Evolutionary conservation across 495 filamentous ascomycete genomes (phyloP).

Genomic region (Penicillium goetzii): DNA sequence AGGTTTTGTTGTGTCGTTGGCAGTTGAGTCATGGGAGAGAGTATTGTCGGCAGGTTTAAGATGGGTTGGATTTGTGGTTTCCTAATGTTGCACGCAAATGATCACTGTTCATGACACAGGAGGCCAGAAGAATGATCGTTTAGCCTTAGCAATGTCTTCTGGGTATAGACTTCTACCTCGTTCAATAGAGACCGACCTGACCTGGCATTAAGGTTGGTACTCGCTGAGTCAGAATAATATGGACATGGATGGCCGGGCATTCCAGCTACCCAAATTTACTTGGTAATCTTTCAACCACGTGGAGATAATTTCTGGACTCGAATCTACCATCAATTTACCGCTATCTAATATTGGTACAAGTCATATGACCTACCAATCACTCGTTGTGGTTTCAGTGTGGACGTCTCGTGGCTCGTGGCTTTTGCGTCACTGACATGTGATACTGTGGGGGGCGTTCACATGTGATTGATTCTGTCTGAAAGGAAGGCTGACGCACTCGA

Average conservation of each 20-base stretch:
- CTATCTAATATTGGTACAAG: no score
- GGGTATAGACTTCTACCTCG: not conserved
- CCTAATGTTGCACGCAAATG: not conserved
- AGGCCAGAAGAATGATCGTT: not conserved
- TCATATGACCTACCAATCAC: no score
- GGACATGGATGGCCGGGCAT: no score
- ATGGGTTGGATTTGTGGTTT: not conserved
- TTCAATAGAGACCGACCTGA: not conserved
- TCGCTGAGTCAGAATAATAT: no score
- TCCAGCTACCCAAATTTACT: no score
- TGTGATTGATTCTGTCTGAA: constrained; percentile 22
- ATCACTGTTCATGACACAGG: not conserved
- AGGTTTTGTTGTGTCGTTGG: constrained; percentile 79
- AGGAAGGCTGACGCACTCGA: not conserved
- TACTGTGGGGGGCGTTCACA: constrained; percentile 39
- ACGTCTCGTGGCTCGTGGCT: constrained; percentile 20
- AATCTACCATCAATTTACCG: no score
- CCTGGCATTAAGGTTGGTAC: no score
- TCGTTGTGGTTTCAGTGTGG: not conserved
- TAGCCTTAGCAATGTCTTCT: not conserved
- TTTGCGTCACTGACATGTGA: constrained; percentile 36
- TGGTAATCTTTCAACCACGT: no score
- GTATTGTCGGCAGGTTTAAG: constrained; percentile 62
- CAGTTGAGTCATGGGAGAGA: constrained; percentile 77
- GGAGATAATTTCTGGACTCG: no score